These are phyloP conservation scores for Pseudotsuga menziesii DNA, from an alignment of 75 land plant genomes.

Conservation along the genomic window DNA sequence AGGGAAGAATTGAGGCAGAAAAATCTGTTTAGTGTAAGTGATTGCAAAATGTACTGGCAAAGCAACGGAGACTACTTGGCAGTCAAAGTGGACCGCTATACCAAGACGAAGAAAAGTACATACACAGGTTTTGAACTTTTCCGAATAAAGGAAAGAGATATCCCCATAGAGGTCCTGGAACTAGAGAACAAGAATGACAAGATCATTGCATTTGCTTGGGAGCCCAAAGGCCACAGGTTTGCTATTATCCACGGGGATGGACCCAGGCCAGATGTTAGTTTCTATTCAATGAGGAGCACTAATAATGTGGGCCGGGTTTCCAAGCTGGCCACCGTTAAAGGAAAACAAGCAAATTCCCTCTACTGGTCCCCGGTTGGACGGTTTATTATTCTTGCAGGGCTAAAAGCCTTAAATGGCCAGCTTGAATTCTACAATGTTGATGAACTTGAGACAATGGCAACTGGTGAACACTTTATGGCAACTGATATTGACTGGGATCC, in stretches of 20 bases:
- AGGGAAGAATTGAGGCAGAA: slow-evolving; percentile 92
- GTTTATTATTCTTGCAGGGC: slow-evolving; percentile 77
- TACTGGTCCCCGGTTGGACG: slow-evolving; percentile 95
- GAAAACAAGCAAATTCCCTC: slow-evolving; percentile 89
- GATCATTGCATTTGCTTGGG: slow-evolving; percentile 97
- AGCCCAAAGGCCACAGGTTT: slow-evolving; percentile 96
- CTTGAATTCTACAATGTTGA: slow-evolving; percentile 94
- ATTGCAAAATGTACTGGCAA: slow-evolving; percentile 99
- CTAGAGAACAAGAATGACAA: slow-evolving; percentile 96
- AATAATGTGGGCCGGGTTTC: slow-evolving; percentile 68
- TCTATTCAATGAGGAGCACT: slow-evolving; percentile 76
- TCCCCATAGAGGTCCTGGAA: slow-evolving; percentile 94
- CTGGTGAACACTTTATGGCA: slow-evolving; percentile 93
- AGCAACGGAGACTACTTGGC: slow-evolving; percentile 95
- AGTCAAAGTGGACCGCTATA: slow-evolving; percentile 92
- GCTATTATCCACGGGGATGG: slow-evolving; percentile 95
- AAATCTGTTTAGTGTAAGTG: slow-evolving; percentile 92
- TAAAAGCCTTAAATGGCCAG: slow-evolving; percentile 89
- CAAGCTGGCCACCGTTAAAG: slow-evolving; percentile 83
- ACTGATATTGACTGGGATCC: slow-evolving; percentile 99
- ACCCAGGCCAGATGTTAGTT: slow-evolving; percentile 38
- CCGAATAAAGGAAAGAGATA: slow-evolving; percentile 90
- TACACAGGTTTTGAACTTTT: slow-evolving; percentile 97
- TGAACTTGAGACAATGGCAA: slow-evolving; percentile 93
- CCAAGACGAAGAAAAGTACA: slow-evolving; percentile 95